A percentile compares a stretch with the other conserved stretches of the same genome.
Conservation (phyloP, 2,329 filamentous ascomycete genomes). For the Coleophoma cylindrospora region DNA sequence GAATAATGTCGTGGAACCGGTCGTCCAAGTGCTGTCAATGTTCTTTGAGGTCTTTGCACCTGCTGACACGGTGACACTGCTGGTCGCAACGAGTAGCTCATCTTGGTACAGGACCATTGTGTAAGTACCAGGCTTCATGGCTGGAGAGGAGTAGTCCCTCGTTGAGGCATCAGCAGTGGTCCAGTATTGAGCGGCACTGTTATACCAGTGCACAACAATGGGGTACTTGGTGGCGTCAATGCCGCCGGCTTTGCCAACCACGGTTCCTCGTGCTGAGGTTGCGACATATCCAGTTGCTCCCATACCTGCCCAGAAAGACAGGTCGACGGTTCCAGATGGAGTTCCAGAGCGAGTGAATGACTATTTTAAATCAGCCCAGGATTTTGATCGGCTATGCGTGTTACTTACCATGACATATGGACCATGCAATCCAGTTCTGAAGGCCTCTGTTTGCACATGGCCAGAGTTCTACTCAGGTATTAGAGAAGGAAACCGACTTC, state of each 20-base stretch:
- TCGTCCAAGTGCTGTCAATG: conserved; percentile 40
- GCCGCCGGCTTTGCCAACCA: conserved; percentile 56
- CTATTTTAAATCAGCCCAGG: background rate
- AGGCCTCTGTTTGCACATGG: conserved; percentile 58
- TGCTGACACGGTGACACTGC: conserved; percentile 42
- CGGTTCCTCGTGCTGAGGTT: conserved; percentile 49
- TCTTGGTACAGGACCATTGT: conserved; percentile 62
- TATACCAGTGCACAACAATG: conserved; percentile 62
- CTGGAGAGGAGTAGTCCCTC: conserved; percentile 56
- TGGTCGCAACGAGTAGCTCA: conserved; percentile 48
- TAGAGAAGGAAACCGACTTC: background rate
- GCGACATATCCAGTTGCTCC: conserved; percentile 53
- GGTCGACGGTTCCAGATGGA: conserved; percentile 41
- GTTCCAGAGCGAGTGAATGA: conserved; percentile 53
- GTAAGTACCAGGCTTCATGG: conserved; percentile 64
- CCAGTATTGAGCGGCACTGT: conserved; percentile 61
- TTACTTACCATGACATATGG: conserved; percentile 49
- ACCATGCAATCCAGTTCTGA: conserved; percentile 58
- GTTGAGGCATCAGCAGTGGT: conserved; percentile 42
- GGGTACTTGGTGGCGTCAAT: conserved; percentile 42
- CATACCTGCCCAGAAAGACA: conserved; percentile 55
- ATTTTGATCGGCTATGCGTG: background rate
- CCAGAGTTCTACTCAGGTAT: conserved; percentile 42
- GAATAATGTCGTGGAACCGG: conserved; percentile 47
- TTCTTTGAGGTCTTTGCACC: conserved; percentile 42